Evolutionary conservation across 192 early-diverging fungal genomes (phyloP).

Genomic region (Umbelopsis isabellina): DNA sequence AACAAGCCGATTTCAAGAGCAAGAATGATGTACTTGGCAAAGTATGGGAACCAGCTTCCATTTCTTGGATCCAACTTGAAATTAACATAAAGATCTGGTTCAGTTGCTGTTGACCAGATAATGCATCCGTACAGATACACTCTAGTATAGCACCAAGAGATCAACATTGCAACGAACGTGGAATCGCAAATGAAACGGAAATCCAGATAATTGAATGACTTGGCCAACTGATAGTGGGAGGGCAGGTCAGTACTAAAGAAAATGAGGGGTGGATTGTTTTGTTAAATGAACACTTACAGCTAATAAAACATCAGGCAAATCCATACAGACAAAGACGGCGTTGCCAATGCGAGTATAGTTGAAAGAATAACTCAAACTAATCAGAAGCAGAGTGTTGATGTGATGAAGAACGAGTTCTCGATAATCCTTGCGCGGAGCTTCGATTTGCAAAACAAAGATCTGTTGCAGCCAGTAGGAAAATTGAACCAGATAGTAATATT

Average conservation of each 20-base stretch:
- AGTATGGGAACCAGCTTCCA: slow-evolving; percentile 55
- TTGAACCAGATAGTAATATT: slow-evolving; percentile 64
- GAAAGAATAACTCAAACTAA: slow-evolving; percentile 57
- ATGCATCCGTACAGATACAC: slow-evolving; percentile 74
- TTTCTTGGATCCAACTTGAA: slow-evolving; percentile 47
- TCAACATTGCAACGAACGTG: slow-evolving; percentile 68
- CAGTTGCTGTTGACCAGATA: slow-evolving; percentile 56
- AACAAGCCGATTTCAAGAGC: slow-evolving; percentile 56
- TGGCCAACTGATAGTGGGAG: slow-evolving; percentile 57
- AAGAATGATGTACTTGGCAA: slow-evolving; percentile 47
- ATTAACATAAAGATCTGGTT: slow-evolving; percentile 58
- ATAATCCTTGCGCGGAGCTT: slow-evolving; percentile 62
- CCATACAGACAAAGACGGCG: slow-evolving; percentile 66
- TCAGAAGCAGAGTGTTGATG: slow-evolving; percentile 60
- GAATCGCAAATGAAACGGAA: slow-evolving; percentile 57
- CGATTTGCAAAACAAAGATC: slow-evolving; percentile 60
- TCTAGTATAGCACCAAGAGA: slow-evolving; percentile 77
- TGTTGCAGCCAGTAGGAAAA: slow-evolving; percentile 66
- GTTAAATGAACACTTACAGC: slow-evolving; percentile 45
- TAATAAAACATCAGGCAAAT: slow-evolving; percentile 64
- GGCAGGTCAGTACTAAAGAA: neutral
- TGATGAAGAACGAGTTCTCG: slow-evolving; percentile 61
- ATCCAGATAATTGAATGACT: slow-evolving; percentile 75
- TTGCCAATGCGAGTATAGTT: slow-evolving; percentile 68
- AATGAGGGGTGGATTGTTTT: neutral